A percentile compares a stretch with the other conserved stretches of the same genome.
Conservation (phyloP, 495 filamentous ascomycete species). For the Parmelia sp. region DNA sequence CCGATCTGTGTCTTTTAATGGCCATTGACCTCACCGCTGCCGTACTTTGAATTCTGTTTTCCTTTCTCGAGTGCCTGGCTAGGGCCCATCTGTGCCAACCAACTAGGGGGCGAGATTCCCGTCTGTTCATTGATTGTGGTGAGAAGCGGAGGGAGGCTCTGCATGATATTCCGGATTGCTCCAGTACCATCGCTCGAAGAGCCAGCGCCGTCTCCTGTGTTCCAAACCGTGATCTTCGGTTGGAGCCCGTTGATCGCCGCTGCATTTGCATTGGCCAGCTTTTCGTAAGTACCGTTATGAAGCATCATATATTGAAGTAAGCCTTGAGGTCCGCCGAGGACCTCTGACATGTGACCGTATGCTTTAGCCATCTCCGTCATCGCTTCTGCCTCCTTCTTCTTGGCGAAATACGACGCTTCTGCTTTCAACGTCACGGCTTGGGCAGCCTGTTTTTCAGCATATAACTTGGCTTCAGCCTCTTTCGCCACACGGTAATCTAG, state of each 20-base stretch:
- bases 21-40: background rate
- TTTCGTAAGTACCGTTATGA: constrained; percentile 36
- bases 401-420: constrained; percentile 53
- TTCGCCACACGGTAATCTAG: constrained; percentile 15
- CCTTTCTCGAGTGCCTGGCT: background rate
- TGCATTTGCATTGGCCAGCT: constrained; percentile 42
- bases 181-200: constrained; percentile 39
- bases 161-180: constrained; percentile 57
- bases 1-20: background rate
- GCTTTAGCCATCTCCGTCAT: constrained; percentile 68
- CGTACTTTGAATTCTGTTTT: background rate
- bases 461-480: constrained; percentile 23
- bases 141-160: constrained; percentile 71
- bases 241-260: constrained; percentile 66
- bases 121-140: constrained; percentile 80
- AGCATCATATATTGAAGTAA: constrained; percentile 66
- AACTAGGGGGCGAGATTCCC: constrained; percentile 65
- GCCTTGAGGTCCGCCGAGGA: constrained; percentile 68
- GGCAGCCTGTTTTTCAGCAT: constrained; percentile 32
- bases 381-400: constrained; percentile 68
- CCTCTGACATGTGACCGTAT: constrained; percentile 59
- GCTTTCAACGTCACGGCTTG: constrained; percentile 50
- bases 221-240: constrained; percentile 86
- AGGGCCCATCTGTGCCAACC: constrained; percentile 48
- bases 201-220: constrained; percentile 51